Evolutionary conservation across 305 asterid genomes (phyloP).

Genomic region (Ajuga reptans): DNA sequence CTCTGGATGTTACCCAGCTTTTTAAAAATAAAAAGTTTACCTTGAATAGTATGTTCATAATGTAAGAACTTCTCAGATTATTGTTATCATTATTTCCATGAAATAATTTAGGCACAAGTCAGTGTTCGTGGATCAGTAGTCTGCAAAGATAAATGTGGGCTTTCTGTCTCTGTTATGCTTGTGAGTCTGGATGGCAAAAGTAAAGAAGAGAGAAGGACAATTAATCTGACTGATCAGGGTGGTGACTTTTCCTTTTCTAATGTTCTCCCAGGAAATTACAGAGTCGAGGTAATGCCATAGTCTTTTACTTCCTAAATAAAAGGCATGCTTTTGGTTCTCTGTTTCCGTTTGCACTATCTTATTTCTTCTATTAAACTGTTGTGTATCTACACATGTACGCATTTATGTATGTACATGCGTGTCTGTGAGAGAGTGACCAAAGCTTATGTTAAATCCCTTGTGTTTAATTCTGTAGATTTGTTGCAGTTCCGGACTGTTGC

Average conservation of each 20-base stretch:
- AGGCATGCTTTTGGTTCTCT: neutral
- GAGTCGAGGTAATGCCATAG: conserved; percentile 64
- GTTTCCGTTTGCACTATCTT: neutral
- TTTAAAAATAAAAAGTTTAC: conserved; percentile 9
- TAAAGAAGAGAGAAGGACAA: conserved; percentile 43
- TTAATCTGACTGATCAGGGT: conserved; percentile 51
- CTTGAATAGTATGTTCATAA: neutral
- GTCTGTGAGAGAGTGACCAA: neutral
- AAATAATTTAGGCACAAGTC: conserved; percentile 64
- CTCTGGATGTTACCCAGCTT: neutral
- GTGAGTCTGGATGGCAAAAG: conserved; percentile 53
- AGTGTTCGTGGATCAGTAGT: conserved; percentile 65
- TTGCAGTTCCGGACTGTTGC: conserved; percentile 12
- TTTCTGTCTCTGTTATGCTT: conserved; percentile 65
- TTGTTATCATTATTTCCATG: conserved; percentile 14
- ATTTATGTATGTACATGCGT: neutral
- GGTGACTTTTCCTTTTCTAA: conserved; percentile 59
- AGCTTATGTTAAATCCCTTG: neutral
- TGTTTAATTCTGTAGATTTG: neutral
- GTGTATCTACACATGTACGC: neutral
- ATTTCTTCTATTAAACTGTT: neutral
- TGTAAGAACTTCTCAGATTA: conserved; percentile 1
- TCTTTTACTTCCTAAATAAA: conserved; percentile 14
- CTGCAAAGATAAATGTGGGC: conserved; percentile 79
- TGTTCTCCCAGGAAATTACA: conserved; percentile 86